A percentile compares a stretch with the other conserved stretches of the same genome.
These are phyloP conservation scores for Limonium bicolor DNA, from an alignment of 148 eudicot species.

Conservation along the genomic window DNA sequence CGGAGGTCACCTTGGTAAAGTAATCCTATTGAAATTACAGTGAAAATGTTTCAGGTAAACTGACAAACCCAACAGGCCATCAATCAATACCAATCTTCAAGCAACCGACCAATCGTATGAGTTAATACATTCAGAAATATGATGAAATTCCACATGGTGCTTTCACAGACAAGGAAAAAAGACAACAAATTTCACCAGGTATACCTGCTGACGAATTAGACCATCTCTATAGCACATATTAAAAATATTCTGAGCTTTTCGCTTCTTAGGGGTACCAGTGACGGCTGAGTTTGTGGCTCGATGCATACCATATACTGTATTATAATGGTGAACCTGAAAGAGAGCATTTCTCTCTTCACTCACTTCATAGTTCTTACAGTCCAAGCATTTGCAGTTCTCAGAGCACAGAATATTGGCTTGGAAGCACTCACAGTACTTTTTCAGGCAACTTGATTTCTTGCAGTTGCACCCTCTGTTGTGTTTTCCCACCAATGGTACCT, in stretches of 20 bases:
- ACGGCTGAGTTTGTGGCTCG: constrained; percentile 40
- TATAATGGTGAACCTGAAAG: constrained; percentile 17
- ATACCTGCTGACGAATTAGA: constrained; percentile 6
- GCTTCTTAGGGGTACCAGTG: constrained; percentile 27
- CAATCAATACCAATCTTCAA: too few species aligned
- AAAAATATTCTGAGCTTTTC: constrained; percentile 18
- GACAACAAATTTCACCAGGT: too few species aligned
- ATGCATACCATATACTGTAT: constrained; percentile 17
- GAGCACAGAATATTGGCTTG: constrained; percentile 71
- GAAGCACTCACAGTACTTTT: constrained; percentile 84
- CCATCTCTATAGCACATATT: constrained; percentile 4
- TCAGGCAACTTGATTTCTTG: constrained; percentile 68
- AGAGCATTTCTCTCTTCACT: constrained; percentile 54
- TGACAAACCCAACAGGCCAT: too few species aligned
- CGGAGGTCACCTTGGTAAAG: not conserved
- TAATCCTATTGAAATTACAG: too few species aligned
- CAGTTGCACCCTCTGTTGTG: constrained; percentile 83
- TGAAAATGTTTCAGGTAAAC: too few species aligned
- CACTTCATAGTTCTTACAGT: constrained; percentile 75
- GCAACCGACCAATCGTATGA: too few species aligned
- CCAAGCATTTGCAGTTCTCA: constrained; percentile 65
- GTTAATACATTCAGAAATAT: too few species aligned
- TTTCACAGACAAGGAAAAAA: too few species aligned
- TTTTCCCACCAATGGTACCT: constrained; percentile 14
- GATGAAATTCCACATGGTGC: too few species aligned